A percentile compares a stretch with the other conserved stretches of the same genome.
phyloP scores from a whole-genome alignment of 192 early-diverging fungal species.

The Diversispora epigaea region DNA sequence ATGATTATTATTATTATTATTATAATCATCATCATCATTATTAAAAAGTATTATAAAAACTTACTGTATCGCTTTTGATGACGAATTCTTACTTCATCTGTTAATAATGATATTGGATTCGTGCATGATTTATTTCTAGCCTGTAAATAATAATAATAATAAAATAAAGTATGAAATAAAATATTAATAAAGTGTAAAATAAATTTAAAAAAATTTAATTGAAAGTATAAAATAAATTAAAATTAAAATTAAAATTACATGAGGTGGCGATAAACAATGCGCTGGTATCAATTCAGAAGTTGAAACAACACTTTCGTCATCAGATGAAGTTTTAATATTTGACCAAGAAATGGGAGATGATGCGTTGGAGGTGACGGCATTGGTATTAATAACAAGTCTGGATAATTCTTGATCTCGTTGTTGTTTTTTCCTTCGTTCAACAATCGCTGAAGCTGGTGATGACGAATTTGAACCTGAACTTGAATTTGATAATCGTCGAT shows the following conservation, averaged over 20 bases:
- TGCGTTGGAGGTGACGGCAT: no score
- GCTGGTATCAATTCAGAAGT: conserved; percentile 3
- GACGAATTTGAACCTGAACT: no score
- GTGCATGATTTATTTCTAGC: conserved; percentile 14
- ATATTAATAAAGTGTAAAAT: not conserved
- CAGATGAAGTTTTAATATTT: not conserved
- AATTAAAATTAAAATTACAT: conserved; percentile 1
- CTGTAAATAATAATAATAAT: not conserved
- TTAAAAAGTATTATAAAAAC: not conserved
- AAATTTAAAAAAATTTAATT: not conserved
- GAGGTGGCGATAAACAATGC: conserved; percentile 25
- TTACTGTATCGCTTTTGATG: conserved; percentile 30
- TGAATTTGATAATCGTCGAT: no score
- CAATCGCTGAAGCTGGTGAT: no score
- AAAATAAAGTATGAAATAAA: not conserved
- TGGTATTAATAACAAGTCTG: no score
- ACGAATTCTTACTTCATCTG: conserved; percentile 28
- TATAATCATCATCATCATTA: not conserved
- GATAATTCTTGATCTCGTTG: no score
- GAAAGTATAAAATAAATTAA: not conserved
- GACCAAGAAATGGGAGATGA: no score
- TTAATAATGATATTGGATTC: conserved; percentile 30
- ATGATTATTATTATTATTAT: not conserved
- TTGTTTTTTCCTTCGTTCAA: no score
- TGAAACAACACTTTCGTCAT: not conserved